These are phyloP conservation scores for Vitis hybrid DNA, from an alignment of 177 flowering plant species.

Conservation along the genomic window DNA sequence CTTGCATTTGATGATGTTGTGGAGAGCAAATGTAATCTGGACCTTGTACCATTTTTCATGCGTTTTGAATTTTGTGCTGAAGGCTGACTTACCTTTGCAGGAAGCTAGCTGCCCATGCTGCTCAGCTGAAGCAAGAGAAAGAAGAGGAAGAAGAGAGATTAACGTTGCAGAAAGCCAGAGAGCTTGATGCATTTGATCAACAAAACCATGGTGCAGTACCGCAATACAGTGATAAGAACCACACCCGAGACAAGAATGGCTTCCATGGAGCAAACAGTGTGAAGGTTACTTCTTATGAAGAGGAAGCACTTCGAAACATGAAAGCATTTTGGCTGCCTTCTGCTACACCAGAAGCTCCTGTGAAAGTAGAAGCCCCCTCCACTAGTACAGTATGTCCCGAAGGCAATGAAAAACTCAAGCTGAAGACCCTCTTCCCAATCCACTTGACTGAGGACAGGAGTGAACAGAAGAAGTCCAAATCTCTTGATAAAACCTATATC, in stretches of 20 bases:
- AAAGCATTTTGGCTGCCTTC: slow-evolving; percentile 99
- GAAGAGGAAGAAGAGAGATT: slow-evolving; percentile 83
- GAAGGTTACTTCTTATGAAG: slow-evolving; percentile 86
- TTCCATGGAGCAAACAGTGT: slow-evolving; percentile 99
- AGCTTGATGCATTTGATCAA: slow-evolving; percentile 93
- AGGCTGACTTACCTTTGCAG: slow-evolving; percentile 31
- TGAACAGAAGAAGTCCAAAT: slow-evolving; percentile 39
- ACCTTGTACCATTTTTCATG: background rate
- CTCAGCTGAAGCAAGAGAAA: slow-evolving; percentile 81
- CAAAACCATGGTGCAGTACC: slow-evolving; percentile 97
- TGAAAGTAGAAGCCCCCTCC: slow-evolving; percentile 75
- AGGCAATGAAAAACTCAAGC: slow-evolving; percentile 86
- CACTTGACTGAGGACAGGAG: slow-evolving; percentile 65
- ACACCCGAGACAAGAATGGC: slow-evolving; percentile 72
- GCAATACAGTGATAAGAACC: slow-evolving; percentile 69
- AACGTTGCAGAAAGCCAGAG: slow-evolving; percentile 80
- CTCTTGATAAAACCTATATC: slow-evolving; percentile 46
- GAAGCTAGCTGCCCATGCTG: slow-evolving; percentile 75
- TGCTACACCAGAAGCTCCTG: slow-evolving; percentile 92
- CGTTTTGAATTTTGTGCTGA: background rate
- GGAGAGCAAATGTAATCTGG: too few species aligned
- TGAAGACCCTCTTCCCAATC: slow-evolving; percentile 82
- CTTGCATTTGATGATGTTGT: too few species aligned
- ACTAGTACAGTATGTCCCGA: slow-evolving; percentile 78
- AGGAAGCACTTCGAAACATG: slow-evolving; percentile 94